Evolutionary conservation across 257 asterid genomes (phyloP).

Genomic region (Eucommia ulmoides): DNA sequence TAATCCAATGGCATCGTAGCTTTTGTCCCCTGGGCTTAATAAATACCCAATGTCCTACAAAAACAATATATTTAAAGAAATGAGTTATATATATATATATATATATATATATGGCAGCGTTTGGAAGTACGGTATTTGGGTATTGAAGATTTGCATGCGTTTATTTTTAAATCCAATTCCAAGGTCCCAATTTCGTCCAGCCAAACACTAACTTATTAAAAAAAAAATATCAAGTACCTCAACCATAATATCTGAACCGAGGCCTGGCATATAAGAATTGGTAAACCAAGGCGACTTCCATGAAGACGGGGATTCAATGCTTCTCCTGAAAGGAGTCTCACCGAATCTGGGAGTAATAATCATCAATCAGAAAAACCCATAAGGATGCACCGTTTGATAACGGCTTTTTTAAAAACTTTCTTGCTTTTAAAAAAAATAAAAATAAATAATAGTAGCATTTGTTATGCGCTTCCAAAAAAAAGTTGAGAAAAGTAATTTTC

Average conservation of each 20-base stretch:
- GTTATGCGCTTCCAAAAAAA: neutral
- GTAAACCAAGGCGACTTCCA: conserved; percentile 98
- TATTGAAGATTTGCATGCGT: too few species aligned
- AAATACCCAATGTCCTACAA: conserved; percentile 71
- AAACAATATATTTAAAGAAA: conserved; percentile 6
- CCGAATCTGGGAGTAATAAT: conserved; percentile 34
- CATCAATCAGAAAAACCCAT: neutral
- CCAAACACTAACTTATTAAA: neutral
- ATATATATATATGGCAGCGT: too few species aligned
- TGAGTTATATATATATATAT: neutral
- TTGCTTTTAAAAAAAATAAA: neutral
- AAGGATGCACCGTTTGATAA: too few species aligned
- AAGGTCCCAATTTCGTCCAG: too few species aligned
- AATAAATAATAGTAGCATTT: neutral
- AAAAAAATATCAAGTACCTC: conserved; percentile 33
- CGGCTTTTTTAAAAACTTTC: too few species aligned
- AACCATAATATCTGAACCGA: conserved; percentile 68
- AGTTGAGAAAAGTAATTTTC: neutral
- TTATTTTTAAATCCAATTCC: too few species aligned
- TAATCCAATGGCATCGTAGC: conserved; percentile 84
- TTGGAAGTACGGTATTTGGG: too few species aligned
- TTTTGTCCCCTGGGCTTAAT: conserved; percentile 66
- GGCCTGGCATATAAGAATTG: conserved; percentile 59
- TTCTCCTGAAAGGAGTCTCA: conserved; percentile 73
- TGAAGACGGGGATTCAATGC: conserved; percentile 85